Conservation (phyloP, 805 yeast genomes). For the Saturnispora quitensis region DNA sequence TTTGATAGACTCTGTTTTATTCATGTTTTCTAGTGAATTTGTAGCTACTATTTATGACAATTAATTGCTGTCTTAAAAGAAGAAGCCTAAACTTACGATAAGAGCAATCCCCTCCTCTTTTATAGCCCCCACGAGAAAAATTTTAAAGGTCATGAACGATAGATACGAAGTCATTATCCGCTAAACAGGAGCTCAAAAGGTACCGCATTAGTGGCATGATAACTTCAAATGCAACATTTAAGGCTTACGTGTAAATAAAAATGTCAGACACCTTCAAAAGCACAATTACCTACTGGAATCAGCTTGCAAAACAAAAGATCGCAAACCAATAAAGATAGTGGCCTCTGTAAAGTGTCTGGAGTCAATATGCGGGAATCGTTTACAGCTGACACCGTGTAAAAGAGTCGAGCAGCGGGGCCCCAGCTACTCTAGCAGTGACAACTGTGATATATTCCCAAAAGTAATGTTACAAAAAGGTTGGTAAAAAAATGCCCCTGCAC, state of each 20-base stretch:
- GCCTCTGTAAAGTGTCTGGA: slow-evolving; percentile 8
- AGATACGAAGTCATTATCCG: neutral
- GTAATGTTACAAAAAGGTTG: neutral
- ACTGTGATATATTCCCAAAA: slow-evolving; percentile 31
- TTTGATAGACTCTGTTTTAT: slow-evolving; percentile 22
- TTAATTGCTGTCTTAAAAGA: neutral
- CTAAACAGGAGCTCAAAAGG: neutral
- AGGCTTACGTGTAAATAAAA: neutral
- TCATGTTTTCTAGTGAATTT: neutral
- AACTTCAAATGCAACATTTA: neutral
- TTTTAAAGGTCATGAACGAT: neutral
- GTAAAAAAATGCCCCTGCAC: neutral
- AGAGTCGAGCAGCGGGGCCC: neutral
- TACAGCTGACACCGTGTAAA: slow-evolving; percentile 32
- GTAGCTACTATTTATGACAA: neutral
- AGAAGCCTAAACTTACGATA: neutral
- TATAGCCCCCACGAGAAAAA: neutral
- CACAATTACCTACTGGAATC: neutral
- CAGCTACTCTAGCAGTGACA: neutral
- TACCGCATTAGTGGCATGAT: neutral
- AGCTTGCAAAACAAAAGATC: neutral
- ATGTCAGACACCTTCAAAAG: slow-evolving; percentile 14
- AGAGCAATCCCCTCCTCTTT: neutral
- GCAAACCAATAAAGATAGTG: neutral
- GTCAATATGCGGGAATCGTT: slow-evolving; percentile 45